Conservation (phyloP, 306 rosid genomes). For the Fragaria vesca region DNA sequence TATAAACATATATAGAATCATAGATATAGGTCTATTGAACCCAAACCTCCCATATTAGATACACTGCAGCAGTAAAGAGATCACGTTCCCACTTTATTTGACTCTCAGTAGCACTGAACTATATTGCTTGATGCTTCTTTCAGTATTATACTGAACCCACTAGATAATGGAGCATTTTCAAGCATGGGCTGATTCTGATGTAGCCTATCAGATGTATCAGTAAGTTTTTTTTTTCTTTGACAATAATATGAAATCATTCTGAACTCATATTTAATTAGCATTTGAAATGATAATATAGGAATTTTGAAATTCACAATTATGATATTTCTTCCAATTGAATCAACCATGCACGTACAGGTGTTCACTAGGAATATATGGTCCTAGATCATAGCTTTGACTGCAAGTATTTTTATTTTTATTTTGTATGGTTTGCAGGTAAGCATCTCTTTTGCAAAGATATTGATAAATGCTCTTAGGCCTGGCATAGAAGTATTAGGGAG, state of each 20-base stretch:
- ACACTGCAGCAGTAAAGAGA: background rate
- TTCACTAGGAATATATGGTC: background rate
- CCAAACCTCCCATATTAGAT: background rate
- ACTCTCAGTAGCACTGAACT: background rate
- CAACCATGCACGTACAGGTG: background rate
- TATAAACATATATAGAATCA: background rate
- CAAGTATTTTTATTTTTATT: background rate
- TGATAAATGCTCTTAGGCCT: conserved; percentile 68
- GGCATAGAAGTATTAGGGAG: conserved; percentile 66
- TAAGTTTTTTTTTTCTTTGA: background rate
- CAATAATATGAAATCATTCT: background rate
- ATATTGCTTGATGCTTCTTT: conserved; percentile 5
- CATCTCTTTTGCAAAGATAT: conserved; percentile 77
- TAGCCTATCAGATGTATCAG: background rate
- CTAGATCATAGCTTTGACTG: background rate
- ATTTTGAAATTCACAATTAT: background rate
- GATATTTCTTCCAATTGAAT: background rate
- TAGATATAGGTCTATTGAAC: background rate
- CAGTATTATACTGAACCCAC: background rate
- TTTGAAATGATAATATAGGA: background rate
- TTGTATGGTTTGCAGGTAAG: conserved; percentile 49
- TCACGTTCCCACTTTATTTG: background rate
- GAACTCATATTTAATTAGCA: background rate
- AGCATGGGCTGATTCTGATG: conserved; percentile 11
- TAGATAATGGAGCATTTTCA: conserved; percentile 1